Evolutionary conservation across 2,329 filamentous ascomycete genomes (phyloP).

Genomic region (Incumbomyces lentus): DNA sequence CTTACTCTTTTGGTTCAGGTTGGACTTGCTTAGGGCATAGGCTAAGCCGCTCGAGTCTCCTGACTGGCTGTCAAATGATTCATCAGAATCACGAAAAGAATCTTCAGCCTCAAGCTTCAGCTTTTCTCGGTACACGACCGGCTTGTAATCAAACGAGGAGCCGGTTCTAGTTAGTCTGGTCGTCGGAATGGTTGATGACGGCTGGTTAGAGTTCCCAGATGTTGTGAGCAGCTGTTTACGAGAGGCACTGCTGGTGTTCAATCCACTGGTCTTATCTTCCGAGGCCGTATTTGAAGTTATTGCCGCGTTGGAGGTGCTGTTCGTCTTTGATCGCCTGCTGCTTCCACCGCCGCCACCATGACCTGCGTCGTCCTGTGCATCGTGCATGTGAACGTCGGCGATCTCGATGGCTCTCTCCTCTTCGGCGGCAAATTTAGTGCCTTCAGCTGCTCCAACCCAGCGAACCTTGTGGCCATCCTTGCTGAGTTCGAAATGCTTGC

Average conservation of each 20-base stretch:
- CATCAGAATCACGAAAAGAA: slow-evolving; percentile 33
- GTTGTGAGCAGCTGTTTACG: slow-evolving; percentile 1
- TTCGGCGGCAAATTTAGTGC: slow-evolving; percentile 57
- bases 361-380: slow-evolving; percentile 13
- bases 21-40: slow-evolving; percentile 40
- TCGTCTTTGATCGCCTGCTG: slow-evolving; percentile 41
- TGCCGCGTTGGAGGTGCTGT: slow-evolving; percentile 32
- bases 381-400: slow-evolving; percentile 7
- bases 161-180: slow-evolving; percentile 7
- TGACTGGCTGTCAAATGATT: slow-evolving; percentile 39
- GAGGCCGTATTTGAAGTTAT: slow-evolving; percentile 21
- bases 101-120: slow-evolving; percentile 31
- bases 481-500: slow-evolving; percentile 66
- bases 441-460: slow-evolving; percentile 61
- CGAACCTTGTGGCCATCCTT: slow-evolving; percentile 67
- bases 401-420: slow-evolving; percentile 9
- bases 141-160: slow-evolving; percentile 26
- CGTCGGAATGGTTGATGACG: slow-evolving; percentile 4
- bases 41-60: slow-evolving; percentile 36
- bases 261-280: slow-evolving; percentile 10
- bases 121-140: slow-evolving; percentile 40
- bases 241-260: slow-evolving; percentile 5
- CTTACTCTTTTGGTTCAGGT: slow-evolving; percentile 41
- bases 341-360: slow-evolving; percentile 36
- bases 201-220: slow-evolving; percentile 3